Evolutionary conservation across 2,329 filamentous ascomycete species (phyloP), one percentile per base, ranked within the genome.

Genomic region (Stachybotrys chartarum): DNA sequence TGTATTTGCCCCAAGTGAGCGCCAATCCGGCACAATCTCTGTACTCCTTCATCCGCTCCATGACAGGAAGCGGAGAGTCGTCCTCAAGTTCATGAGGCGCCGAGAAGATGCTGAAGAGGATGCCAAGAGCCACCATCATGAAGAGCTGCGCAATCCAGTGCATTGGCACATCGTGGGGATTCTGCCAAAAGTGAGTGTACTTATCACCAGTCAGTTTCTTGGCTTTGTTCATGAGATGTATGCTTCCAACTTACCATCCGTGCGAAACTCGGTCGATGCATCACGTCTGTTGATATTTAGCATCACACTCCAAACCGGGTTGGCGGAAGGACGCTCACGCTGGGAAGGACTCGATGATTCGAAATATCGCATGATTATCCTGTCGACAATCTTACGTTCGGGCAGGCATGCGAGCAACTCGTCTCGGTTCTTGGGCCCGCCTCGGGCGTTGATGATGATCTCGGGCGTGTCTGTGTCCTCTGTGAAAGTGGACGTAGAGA

Each of bases 281-380:
- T 63, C 7, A 80, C 72, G 56, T 80, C 79, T 83, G 54, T 11
- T 39, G 30, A 10, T 24, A 49, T 60, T 61, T 59, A 59, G 56
- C 16, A 17, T 12, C 48, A 18, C 32, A 2, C 8, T 17, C 3
- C 6, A 46, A 10, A 5, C 8, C 8, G 3, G 52, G 24, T 30
- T 6, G 14, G 1, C 12, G 45, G 11, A 17, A 12, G 5, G 16
- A 45, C 18, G 66, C 72, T 63, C 63, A 82, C 79, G 74, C 56
- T 79, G 71, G 46, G 79, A 78, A 17, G 80, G 78, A 54, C 74
- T 79, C 58, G 76, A 74, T 0, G 78, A 79, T 54, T 73, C 72
- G 61, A 84, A 83, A 61, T 81, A 83, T 50, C 76, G 69, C 59
- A 75, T 76, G 57, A 83, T 71, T 44, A 83, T 68, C 42, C 75